Evolutionary conservation across 2,329 filamentous ascomycete genomes (phyloP).

Genomic region (Alternaria brassicae): DNA sequence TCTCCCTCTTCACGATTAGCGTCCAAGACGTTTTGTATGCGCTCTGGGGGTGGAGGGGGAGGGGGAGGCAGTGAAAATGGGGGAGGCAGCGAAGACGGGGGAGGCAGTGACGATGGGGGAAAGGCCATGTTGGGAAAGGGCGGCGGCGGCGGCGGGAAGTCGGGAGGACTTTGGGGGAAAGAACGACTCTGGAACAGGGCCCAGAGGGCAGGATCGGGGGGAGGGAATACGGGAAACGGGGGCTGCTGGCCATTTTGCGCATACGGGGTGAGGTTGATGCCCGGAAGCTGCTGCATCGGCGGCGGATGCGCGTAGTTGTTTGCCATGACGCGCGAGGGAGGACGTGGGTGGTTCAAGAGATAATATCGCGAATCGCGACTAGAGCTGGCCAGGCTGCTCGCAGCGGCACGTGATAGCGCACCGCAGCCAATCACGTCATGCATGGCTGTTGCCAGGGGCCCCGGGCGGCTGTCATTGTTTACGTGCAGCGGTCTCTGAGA

Average conservation of each 20-base stretch:
- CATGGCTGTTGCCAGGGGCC: constrained; percentile 22
- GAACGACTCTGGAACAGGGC: constrained; percentile 38
- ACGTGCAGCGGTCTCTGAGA: constrained; percentile 4
- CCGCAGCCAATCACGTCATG: constrained; percentile 5
- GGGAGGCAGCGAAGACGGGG: constrained; percentile 9
- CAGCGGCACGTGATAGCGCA: constrained; percentile 9
- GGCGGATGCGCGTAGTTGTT: constrained; percentile 39
- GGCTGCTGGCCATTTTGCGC: constrained; percentile 35
- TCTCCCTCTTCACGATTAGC: constrained; percentile 75
- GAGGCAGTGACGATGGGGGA: constrained; percentile 21
- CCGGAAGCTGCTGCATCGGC: constrained; percentile 24
- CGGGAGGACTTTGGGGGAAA: constrained; percentile 32
- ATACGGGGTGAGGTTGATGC: constrained; percentile 34
- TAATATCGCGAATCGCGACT: not conserved
- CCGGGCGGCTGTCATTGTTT: constrained; percentile 16
- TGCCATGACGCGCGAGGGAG: constrained; percentile 33
- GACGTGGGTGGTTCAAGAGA: constrained; percentile 5
- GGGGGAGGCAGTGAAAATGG: constrained; percentile 22
- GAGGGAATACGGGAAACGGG: constrained; percentile 19
- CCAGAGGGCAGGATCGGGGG: constrained; percentile 42
- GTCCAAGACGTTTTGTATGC: constrained; percentile 44
- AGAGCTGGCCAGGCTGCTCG: not conserved
- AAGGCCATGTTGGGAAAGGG: constrained; percentile 19
- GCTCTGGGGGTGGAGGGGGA: constrained; percentile 28
- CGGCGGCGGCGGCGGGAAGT: constrained; percentile 24